phyloP scores from a whole-genome alignment of 2,329 filamentous ascomycete genomes.

The Sphaerulina musiva region DNA sequence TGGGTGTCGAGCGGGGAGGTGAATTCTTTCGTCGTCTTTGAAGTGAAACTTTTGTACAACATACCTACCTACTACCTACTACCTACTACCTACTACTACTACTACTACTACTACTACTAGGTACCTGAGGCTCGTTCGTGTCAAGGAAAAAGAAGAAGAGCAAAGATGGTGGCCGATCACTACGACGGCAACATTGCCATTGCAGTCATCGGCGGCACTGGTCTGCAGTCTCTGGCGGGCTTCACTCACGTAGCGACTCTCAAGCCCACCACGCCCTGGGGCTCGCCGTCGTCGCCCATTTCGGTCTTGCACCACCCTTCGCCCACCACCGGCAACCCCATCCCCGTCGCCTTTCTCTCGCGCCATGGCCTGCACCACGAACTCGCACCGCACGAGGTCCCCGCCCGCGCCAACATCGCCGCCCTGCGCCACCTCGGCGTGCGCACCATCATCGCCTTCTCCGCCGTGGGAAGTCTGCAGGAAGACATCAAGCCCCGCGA shows the following conservation, averaged over 20 bases:
- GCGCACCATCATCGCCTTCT: constrained; percentile 86
- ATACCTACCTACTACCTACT: too few species aligned
- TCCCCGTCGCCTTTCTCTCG: constrained; percentile 79
- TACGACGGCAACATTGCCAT: constrained; percentile 40
- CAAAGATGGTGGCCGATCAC: constrained; percentile 30
- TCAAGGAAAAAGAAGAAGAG: not conserved
- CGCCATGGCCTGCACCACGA: constrained; percentile 87
- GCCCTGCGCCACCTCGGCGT: constrained; percentile 88
- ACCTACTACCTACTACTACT: too few species aligned
- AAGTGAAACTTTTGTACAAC: too few species aligned
- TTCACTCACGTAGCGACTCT: constrained; percentile 79
- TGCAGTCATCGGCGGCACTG: constrained; percentile 64
- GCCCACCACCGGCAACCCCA: constrained; percentile 55
- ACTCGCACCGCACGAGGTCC: constrained; percentile 89
- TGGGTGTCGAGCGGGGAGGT: not conserved
- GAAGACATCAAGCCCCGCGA: constrained; percentile 93
- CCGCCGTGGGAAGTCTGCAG: constrained; percentile 83
- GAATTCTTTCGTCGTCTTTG: too few species aligned
- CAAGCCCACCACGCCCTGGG: constrained; percentile 80
- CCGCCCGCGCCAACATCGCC: constrained; percentile 91
- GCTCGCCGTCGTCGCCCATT: constrained; percentile 68
- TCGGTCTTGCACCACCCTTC: constrained; percentile 81
- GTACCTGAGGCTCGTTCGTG: too few species aligned
- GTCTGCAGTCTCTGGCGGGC: constrained; percentile 76
- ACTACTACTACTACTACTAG: too few species aligned